phyloP scores from a whole-genome alignment of 148 eudicot species.

The Polygonum aviculare region DNA sequence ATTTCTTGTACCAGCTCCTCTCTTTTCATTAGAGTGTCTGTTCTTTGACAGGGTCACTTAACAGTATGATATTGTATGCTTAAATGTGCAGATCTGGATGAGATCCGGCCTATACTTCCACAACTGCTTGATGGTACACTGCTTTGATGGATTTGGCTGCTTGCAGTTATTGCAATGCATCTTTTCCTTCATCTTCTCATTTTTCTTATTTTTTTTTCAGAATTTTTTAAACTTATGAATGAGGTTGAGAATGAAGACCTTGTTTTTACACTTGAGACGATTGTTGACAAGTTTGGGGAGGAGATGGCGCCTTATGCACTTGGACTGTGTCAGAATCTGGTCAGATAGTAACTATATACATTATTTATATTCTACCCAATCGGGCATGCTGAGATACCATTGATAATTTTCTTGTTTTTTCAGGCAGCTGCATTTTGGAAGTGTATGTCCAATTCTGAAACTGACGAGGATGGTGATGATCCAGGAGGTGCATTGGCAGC shows the following conservation, averaged over 20 bases:
- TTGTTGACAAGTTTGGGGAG: constrained; percentile 99
- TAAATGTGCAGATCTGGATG: constrained; percentile 57
- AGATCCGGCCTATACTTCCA: constrained; percentile 95
- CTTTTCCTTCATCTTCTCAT: not conserved
- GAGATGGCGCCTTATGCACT: constrained; percentile 99
- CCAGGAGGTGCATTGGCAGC: constrained; percentile 98
- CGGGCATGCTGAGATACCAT: not conserved
- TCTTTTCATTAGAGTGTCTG: not conserved
- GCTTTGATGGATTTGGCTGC: not conserved
- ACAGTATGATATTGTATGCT: constrained; percentile 7
- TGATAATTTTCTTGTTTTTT: constrained; percentile 10
- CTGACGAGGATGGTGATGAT: constrained; percentile 93
- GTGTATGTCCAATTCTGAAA: constrained; percentile 84
- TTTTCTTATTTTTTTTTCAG: constrained; percentile 27
- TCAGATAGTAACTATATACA: constrained; percentile 10
- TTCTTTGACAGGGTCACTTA: not conserved
- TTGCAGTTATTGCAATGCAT: not conserved
- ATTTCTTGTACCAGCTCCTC: not conserved
- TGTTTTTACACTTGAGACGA: constrained; percentile 98
- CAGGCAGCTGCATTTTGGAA: constrained; percentile 99
- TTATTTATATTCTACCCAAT: not conserved
- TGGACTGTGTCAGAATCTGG: constrained; percentile 98
- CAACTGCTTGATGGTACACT: constrained; percentile 83
- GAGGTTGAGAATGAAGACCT: constrained; percentile 99
- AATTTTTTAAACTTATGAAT: constrained; percentile 95